Evolutionary conservation across 2,329 filamentous ascomycete species (phyloP), one percentile per base, ranked within the genome.

Genomic region (Dactylellina haptotyla): DNA sequence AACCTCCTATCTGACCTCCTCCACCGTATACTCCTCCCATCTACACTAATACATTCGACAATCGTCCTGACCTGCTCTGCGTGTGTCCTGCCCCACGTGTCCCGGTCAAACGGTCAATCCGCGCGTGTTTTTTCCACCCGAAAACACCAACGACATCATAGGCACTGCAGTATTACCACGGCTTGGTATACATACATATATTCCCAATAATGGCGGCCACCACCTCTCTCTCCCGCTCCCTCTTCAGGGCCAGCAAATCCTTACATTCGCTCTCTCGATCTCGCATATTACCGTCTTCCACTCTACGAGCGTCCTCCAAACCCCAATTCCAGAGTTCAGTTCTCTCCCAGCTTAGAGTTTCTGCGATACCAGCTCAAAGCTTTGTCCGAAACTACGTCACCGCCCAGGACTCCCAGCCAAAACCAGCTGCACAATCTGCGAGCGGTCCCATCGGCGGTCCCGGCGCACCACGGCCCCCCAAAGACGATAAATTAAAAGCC

Each of bases 401-500:
- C 23, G 46, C 25, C 28, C 51, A 48, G 26, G 50, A 57, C 25
- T 50, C 41, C 28, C 39, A 26, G 26, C 48, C 50, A 30, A 56
- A 53, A 65, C 20, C 61, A 12, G 10, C 54, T 18, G 9, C 39
- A 46, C 18, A 43, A 41, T 20, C 48, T 12, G 63, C 69, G 6
- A 59, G 51, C n/a, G 66, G 58, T 63, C 66, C 58, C 39, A 64
- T 71, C 58, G 57, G 51, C 39, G 66, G 57, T 50, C 70, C 70
- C 6, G 70, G 70, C 23, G 70, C 70, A 61, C 62, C 70, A 28
- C 54, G 70, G 43, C 70, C 61, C 45, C 70, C 70, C 9, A 74
- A 67, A 25, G 70, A 74, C 62, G 48, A 74, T 37, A 67, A 67
- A n/a, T 77, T 81, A 58, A 80, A 80, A 63, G 70, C 81, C 61